phyloP scores from a whole-genome alignment of 2,329 filamentous ascomycete species.

The Xylariaceae sp. region DNA sequence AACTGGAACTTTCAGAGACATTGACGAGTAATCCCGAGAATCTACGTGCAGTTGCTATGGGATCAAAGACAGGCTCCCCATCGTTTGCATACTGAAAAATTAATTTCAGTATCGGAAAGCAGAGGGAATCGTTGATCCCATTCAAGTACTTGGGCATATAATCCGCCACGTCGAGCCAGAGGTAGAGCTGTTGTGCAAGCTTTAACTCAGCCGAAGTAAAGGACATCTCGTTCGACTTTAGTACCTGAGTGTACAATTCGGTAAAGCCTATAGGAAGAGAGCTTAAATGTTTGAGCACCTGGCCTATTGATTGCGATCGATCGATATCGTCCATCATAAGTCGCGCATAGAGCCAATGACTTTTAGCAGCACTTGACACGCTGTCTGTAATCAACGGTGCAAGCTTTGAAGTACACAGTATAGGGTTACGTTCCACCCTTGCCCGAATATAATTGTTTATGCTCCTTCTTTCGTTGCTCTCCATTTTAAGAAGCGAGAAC shows the following conservation, averaged over 20 bases:
- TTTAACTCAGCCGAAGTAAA: constrained; percentile 23
- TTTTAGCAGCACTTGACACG: constrained; percentile 12
- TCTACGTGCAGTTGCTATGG: constrained; percentile 9
- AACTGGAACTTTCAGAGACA: background rate
- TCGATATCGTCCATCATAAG: constrained; percentile 30
- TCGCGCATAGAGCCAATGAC: constrained; percentile 27
- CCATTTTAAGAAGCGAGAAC: background rate
- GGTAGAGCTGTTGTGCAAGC: constrained; percentile 26
- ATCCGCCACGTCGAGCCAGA: constrained; percentile 25
- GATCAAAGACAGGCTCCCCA: constrained; percentile 22
- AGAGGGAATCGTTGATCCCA: constrained; percentile 7
- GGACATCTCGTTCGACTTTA: constrained; percentile 15
- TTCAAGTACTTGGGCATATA: constrained; percentile 20
- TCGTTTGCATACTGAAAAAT: constrained; percentile 28
- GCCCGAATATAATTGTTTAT: background rate
- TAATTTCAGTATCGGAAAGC: constrained; percentile 17
- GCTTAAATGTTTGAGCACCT: constrained; percentile 19
- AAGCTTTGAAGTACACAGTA: background rate
- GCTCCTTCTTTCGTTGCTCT: background rate
- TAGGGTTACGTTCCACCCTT: background rate
- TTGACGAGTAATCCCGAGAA: background rate
- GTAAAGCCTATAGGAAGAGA: constrained; percentile 22
- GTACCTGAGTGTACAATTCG: constrained; percentile 26
- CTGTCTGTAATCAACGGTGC: background rate
- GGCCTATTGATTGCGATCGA: constrained; percentile 16